Evolutionary conservation across 139 green algal species (phyloP), one percentile per base, ranked within the genome.

Genomic region (Eudorina sp.): DNA sequence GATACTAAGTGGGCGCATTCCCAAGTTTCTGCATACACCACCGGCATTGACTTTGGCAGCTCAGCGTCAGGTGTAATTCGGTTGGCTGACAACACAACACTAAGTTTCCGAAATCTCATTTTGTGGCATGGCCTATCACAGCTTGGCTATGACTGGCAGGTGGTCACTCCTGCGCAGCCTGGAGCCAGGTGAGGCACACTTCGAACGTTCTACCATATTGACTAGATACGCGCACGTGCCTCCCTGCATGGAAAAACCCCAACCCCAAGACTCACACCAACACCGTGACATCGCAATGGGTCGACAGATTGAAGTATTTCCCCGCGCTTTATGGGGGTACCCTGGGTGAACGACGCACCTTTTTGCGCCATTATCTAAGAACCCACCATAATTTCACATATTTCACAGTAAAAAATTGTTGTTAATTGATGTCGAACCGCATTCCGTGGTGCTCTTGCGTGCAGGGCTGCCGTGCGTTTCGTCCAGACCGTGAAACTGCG

Each of bases 101-200:
- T 86, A 13, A n/a, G 6, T 8, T 86, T 86, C 16, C 40, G 62
- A 2, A 46, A 64, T n/a, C n/a, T 86, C 1, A 19, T 77, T 2
- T 34, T 86, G 6, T 76, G 60, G 41, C 29, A 66, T 19, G 43
- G 80, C 0, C 58, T 86, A 3, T 60, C 36, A 29, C 31, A 48
- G 16, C 60, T 86, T 25, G 80, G 80, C 11, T 86, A 73, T 4
- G 80, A 86, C 45, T 25, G 34, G 1, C n/a, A 73, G 27, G 45
- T 76, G 19, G 31, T 86, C 1, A 46, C 78, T 16, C 53, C 74
- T 16, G 19, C 36, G 25, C 34, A 66, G 36, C 53, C 53, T 4
- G 46, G 55, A 9, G 55, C 60, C 5, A 85, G 78, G 78, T 74
- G 41, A n/a, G 36, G 13, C 31, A 19, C 38, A n/a, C n/a, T n/a